Evolutionary conservation across 2,329 filamentous ascomycete species (phyloP).

Genomic region (Aspergillus unguis): DNA sequence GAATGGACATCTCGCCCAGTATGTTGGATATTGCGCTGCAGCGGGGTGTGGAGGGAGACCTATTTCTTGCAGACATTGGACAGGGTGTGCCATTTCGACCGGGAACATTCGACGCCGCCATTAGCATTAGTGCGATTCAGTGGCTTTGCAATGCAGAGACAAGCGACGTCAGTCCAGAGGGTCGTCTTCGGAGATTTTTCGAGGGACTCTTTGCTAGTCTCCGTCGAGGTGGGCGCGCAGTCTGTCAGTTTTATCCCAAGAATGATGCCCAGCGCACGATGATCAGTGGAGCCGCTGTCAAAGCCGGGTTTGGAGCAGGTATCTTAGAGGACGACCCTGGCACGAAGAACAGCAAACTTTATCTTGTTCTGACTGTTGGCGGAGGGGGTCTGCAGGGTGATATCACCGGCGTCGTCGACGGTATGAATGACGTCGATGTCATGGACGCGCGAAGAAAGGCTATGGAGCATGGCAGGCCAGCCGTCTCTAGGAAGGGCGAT

Average conservation of each 20-base stretch:
- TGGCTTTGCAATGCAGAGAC: slow-evolving; percentile 97
- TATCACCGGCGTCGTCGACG: slow-evolving; percentile 84
- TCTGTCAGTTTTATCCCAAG: slow-evolving; percentile 98
- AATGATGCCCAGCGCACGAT: slow-evolving; percentile 88
- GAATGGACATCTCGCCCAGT: slow-evolving; percentile 90
- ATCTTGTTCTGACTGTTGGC: slow-evolving; percentile 88
- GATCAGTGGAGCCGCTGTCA: slow-evolving; percentile 87
- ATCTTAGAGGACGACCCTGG: slow-evolving; percentile 92
- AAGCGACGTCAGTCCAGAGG: slow-evolving; percentile 75
- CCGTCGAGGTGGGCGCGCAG: slow-evolving; percentile 78
- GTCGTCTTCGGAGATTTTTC: slow-evolving; percentile 80
- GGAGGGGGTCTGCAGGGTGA: slow-evolving; percentile 63
- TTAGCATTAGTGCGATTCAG: slow-evolving; percentile 93
- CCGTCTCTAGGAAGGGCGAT: slow-evolving; percentile 45
- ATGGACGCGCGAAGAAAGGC: slow-evolving; percentile 63
- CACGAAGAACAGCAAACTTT: slow-evolving; percentile 96
- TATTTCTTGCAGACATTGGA: slow-evolving; percentile 92
- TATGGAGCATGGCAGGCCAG: slow-evolving; percentile 40
- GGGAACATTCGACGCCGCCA: slow-evolving; percentile 89
- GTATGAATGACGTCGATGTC: slow-evolving; percentile 85
- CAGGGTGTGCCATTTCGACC: slow-evolving; percentile 93
- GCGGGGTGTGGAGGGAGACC: slow-evolving; percentile 84
- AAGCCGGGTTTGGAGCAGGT: slow-evolving; percentile 92
- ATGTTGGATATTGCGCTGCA: slow-evolving; percentile 96
- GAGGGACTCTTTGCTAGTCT: slow-evolving; percentile 84